These are phyloP conservation scores for Vanrija sp. DNA, from an alignment of 1,284 basidiomycete species.

Conservation along the genomic window DNA sequence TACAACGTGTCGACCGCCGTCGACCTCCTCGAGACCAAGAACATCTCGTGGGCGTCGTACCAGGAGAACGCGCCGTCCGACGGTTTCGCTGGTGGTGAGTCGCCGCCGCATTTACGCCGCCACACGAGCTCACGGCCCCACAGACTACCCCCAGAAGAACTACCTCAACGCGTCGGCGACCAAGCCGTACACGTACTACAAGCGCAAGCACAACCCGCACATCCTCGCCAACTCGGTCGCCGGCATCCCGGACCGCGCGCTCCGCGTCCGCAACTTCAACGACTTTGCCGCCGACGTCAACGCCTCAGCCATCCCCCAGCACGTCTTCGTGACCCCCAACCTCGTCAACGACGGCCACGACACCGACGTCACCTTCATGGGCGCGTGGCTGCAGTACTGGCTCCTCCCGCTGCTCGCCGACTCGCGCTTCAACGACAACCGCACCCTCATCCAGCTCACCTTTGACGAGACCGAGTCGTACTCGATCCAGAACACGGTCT, in stretches of 20 bases:
- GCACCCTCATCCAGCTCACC: constrained; percentile 58
- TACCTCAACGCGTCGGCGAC: constrained; percentile 52
- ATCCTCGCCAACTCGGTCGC: constrained; percentile 57
- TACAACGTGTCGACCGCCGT: constrained; percentile 58
- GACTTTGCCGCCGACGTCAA: constrained; percentile 48
- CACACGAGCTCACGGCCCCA: not conserved
- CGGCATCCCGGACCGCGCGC: constrained; percentile 49
- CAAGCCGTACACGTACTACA: constrained; percentile 43
- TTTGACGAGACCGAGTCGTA: constrained; percentile 59
- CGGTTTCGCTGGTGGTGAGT: constrained; percentile 46
- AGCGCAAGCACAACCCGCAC: constrained; percentile 62
- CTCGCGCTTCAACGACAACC: constrained; percentile 54
- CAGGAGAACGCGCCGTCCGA: constrained; percentile 61
- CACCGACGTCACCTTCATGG: constrained; percentile 56
- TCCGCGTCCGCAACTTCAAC: constrained; percentile 60
- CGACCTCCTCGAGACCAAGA: constrained; percentile 61
- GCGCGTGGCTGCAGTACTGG: constrained; percentile 57
- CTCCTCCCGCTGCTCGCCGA: constrained; percentile 56
- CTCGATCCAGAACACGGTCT: constrained; percentile 32
- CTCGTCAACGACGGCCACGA: constrained; percentile 59
- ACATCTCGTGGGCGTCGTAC: constrained; percentile 51
- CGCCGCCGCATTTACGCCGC: too few relatives aligned
- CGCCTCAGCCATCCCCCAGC: constrained; percentile 58
- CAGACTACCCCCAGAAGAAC: constrained; percentile 52
- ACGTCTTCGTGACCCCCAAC: constrained; percentile 66